These are phyloP conservation scores for Blakeslea trispora DNA, from an alignment of 371 early-diverging fungal species.

Conservation along the genomic window DNA sequence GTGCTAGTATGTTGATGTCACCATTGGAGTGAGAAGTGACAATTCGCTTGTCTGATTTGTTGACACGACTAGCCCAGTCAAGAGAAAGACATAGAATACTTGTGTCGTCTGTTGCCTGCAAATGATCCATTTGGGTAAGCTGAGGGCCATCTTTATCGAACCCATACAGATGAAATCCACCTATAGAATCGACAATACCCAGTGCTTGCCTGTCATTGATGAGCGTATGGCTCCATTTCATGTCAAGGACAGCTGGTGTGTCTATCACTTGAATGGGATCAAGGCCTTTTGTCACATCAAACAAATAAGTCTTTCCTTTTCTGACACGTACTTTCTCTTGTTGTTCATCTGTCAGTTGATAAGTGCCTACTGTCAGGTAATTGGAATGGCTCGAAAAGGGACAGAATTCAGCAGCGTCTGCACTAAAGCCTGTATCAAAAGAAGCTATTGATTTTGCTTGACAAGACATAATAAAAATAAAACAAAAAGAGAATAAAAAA, in stretches of 20 bases:
- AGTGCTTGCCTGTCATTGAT: slow-evolving; percentile 47
- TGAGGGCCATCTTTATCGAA: slow-evolving; percentile 39
- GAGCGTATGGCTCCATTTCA: slow-evolving; percentile 76
- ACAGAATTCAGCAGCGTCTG: slow-evolving; percentile 83
- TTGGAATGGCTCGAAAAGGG: slow-evolving; percentile 53
- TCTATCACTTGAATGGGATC: slow-evolving; percentile 54
- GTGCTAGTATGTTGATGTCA: slow-evolving; percentile 48
- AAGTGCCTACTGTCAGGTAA: slow-evolving; percentile 76
- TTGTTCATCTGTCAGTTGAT: slow-evolving; percentile 63
- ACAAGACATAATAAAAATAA: not conserved
- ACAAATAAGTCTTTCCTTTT: slow-evolving; percentile 45
- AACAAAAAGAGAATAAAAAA: slow-evolving; percentile 1
- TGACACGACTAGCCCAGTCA: slow-evolving; percentile 85
- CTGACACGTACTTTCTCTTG: slow-evolving; percentile 36
- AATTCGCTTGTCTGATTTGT: slow-evolving; percentile 30
- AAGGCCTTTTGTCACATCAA: slow-evolving; percentile 19
- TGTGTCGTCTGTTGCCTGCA: slow-evolving; percentile 45
- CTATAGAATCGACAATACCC: slow-evolving; percentile 66
- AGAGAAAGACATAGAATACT: slow-evolving; percentile 77
- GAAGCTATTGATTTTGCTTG: slow-evolving; percentile 38
- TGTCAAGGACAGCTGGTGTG: slow-evolving; percentile 78
- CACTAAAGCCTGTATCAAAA: slow-evolving; percentile 79
- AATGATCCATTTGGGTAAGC: slow-evolving; percentile 21
- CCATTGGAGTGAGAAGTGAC: slow-evolving; percentile 76
- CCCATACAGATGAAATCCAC: slow-evolving; percentile 56